These are phyloP conservation scores for Phytophthora pluvialis DNA, from an alignment of 352 stramenopile species.

Conservation along the genomic window DNA sequence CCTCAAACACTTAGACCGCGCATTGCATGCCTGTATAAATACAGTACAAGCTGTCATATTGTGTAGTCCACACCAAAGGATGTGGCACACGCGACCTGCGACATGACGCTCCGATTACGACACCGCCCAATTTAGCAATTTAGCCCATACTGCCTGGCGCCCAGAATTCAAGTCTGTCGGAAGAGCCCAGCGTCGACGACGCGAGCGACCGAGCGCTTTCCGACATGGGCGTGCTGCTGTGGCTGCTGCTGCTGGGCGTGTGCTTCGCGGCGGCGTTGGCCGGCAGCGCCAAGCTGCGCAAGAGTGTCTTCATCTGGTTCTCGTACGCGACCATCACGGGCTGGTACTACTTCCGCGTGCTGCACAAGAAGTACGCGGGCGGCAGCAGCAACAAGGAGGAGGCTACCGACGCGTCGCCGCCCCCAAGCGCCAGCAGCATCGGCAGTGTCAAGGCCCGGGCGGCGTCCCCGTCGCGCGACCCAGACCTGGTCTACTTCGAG, in stretches of 20 bases:
- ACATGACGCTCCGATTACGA: slow-evolving; percentile 2
- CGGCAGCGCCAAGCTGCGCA: slow-evolving; percentile 58
- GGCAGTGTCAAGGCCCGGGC: neutral
- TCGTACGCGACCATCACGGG: slow-evolving; percentile 82
- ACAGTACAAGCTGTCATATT: no score
- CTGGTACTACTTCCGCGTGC: slow-evolving; percentile 86
- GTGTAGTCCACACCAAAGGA: neutral
- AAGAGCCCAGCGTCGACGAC: slow-evolving; percentile 3
- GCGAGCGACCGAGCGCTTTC: neutral
- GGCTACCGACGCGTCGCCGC: slow-evolving; percentile 17
- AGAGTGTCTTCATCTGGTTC: slow-evolving; percentile 70
- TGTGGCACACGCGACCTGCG: neutral
- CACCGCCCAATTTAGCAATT: neutral
- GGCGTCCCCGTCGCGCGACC: slow-evolving; percentile 16
- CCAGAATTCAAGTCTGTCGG: neutral
- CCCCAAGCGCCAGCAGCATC: slow-evolving; percentile 7
- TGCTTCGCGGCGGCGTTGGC: slow-evolving; percentile 49
- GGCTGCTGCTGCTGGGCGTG: slow-evolving; percentile 47
- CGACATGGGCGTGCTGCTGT: slow-evolving; percentile 45
- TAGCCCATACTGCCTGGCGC: neutral
- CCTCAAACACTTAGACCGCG: no score
- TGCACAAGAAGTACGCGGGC: slow-evolving; percentile 63
- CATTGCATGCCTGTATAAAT: no score
- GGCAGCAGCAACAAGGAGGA: slow-evolving; percentile 17
- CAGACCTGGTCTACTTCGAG: slow-evolving; percentile 62